Evolutionary conservation across 805 yeast species (phyloP), one percentile per base, ranked within the genome.

Genomic region (Wickerhamiella dianesei): DNA sequence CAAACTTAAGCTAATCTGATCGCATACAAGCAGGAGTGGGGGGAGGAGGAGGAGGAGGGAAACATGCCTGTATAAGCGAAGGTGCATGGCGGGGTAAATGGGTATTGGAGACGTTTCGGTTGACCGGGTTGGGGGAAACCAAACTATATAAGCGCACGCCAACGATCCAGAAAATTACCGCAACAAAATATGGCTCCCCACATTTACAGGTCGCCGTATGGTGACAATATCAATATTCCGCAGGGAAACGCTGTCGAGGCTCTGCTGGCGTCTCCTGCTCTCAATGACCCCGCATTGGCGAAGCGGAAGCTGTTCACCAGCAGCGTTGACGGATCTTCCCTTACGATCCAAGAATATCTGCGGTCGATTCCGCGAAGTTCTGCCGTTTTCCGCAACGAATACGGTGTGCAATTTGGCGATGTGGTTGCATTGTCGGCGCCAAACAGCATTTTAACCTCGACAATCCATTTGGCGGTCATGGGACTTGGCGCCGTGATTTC

Each of bases 371-470:
- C 48, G 8, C 46, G 51, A 3, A 41, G 51, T 9, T 54, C 61
- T 8, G 53, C 52, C 12, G 41, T 57, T 2, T 42, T 64, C 16
- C 48, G 44, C 6, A 39, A 48, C 21, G 43, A 50, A 43, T 54
- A 49, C 41, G 50, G 50, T 6, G 40, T 64, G 16, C 14, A 37
- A 2, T 45, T 46, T 9, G 59, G 56, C 40, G 64, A 59, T 16
- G 64, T 63, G 13, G 64, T 64, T 3, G 50, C 54, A 14, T 41
- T 64, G 12, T 61, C 58, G 40, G 55, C 56, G 20, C 44, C 51
- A 16, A 64, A 65, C 55, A 44, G 51, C 47, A 50, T 64, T 29
- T 53, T 50, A 46, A 55, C 57, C 3, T 59, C 62, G 3, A 51
- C 56, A 2, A 44, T 62, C 8, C 67, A 64, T 48, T 52, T 54